Base-by-base conservation (phyloP, 2,329 filamentous ascomycete genomes). In the Pyricularia pennisetigena region DNA sequence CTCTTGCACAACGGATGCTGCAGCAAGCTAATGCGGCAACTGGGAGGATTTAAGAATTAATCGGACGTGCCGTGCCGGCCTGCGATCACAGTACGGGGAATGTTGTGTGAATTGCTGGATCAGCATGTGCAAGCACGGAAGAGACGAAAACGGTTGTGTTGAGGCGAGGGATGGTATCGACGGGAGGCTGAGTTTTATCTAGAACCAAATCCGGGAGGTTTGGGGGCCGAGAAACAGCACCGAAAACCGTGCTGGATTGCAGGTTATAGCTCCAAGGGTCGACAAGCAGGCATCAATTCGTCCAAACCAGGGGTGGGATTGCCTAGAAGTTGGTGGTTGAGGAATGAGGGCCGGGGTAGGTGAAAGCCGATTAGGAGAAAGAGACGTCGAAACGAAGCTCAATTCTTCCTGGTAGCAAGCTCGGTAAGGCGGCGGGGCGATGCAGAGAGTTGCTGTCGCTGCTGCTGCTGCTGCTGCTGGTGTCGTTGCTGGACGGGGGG, bases 1-100 rank as follows among this genome's bases (percentile, higher is more conserved):
- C 35, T 65, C 23, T 54, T 24, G 30, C 64, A 26, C 23, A 41
- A 41, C 65, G 20, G 30, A 28, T 35, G 14, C 49, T 29, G 24
- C 67, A 65, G 61, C 67, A 68, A 68, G 67, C 61, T 49, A 68
- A 68, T 68, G 67, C 67, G 61, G 67, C 67, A 59, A 65, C 67
- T 59, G 12, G 23, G 64, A 26, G 35, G 66, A 29, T 67, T 26
- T 63, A 63, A 10, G 23, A 28, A 67, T 67, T 67, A 67, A 41
- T 61, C 62, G 29, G 62, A 63, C 66, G 66, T 67, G 65, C 65
- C 65, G 65, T 67, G 66, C 66, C 66, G 66, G 66, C 66, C 66
- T 41, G 66, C 66, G 66, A 67, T 61, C 66, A 67, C 66, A 67
- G 66, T 67, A 67, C 65, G 65, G 20, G 28, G 41, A 54, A 35